Evolutionary conservation across 768 basidiomycete genomes (phyloP), one percentile per base, ranked within the genome.

Genomic region (Leccinum imitatum): DNA sequence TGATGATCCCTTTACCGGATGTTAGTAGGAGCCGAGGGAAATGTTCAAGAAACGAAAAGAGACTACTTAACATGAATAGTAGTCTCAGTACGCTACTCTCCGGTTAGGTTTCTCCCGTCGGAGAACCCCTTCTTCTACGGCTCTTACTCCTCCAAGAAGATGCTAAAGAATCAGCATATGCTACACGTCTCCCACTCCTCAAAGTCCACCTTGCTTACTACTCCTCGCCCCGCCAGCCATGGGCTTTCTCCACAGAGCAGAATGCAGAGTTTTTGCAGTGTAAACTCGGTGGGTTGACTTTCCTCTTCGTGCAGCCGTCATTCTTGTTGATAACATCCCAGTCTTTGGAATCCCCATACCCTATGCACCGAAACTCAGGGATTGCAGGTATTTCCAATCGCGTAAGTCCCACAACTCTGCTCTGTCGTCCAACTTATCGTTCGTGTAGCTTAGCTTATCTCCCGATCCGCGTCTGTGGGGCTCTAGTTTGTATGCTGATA

Each of bases 391-490:
- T 84, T 59, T 78, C 80, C 27, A 77, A 79, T 64, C 82, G 78
- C 56, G 83, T 82, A 58, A 10, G 67, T 30, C 13, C 60, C 56
- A 8, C 25, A 0, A 9, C n/a, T 21, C 27, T 31, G 35, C 14
- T 33, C 44, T 1, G 0, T 17, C 13, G 2, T 50, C 30, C 30
- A 4, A 33, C 60, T 65, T 46, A 64, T 53, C n/a, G 33, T 13
- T 44, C 13, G 3, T 30, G 21, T 56, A 90, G 89, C 89, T 82
- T 67, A 81, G 85, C 10, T 76, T 91, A 17, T 77, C 85, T 3
- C 79, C 85, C 13, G 89, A 91, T 65, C 87, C 87, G 14, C 79
- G 82, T 17, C 75, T 76, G 23, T 90, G 89, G 89, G 86, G 87
- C 21, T 80, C 82, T 21, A 81, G 83, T 66, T 67, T 88, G 44